These are phyloP conservation scores for Globisporangium megalacanthum DNA, from an alignment of 352 stramenopile genomes.

Conservation along the genomic window DNA sequence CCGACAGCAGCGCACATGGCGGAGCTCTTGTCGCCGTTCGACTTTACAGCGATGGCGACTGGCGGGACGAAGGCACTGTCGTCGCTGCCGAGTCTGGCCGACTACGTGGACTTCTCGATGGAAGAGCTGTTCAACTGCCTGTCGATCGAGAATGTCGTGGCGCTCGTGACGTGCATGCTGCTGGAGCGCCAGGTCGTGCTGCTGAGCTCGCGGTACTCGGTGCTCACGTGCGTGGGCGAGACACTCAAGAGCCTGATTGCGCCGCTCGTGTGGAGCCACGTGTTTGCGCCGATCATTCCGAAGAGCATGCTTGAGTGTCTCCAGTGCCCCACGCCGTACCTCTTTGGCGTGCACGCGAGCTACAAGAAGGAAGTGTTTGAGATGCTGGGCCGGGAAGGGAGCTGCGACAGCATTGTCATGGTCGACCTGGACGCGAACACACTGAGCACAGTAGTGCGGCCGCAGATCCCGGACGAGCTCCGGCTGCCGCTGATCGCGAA, in stretches of 20 bases:
- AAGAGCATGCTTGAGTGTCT: slow-evolving; percentile 79
- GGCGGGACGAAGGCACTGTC: slow-evolving; percentile 15
- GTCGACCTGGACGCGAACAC: slow-evolving; percentile 68
- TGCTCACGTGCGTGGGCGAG: slow-evolving; percentile 74
- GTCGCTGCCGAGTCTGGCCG: slow-evolving; percentile 43
- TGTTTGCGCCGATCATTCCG: slow-evolving; percentile 79
- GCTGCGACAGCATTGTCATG: slow-evolving; percentile 61
- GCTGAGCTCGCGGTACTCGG: slow-evolving; percentile 72
- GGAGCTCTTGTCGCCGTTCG: slow-evolving; percentile 55
- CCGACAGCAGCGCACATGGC: slow-evolving; percentile 51
- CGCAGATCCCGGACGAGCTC: slow-evolving; percentile 40
- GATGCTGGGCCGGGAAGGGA: slow-evolving; percentile 72
- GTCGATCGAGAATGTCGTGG: slow-evolving; percentile 62
- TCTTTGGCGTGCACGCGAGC: slow-evolving; percentile 82
- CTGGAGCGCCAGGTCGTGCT: slow-evolving; percentile 77
- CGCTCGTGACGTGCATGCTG: slow-evolving; percentile 66
- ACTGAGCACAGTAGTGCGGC: slow-evolving; percentile 34
- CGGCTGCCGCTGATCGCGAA: slow-evolving; percentile 34
- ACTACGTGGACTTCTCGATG: slow-evolving; percentile 76
- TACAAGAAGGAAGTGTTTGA: slow-evolving; percentile 61
- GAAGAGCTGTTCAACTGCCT: slow-evolving; percentile 78
- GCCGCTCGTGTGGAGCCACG: slow-evolving; percentile 81
- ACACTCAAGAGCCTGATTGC: slow-evolving; percentile 72
- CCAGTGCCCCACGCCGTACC: slow-evolving; percentile 78
- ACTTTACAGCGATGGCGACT: slow-evolving; percentile 33